Conservation (phyloP, 371 early-diverging fungal genomes). For the Apophysomyces sp. region DNA sequence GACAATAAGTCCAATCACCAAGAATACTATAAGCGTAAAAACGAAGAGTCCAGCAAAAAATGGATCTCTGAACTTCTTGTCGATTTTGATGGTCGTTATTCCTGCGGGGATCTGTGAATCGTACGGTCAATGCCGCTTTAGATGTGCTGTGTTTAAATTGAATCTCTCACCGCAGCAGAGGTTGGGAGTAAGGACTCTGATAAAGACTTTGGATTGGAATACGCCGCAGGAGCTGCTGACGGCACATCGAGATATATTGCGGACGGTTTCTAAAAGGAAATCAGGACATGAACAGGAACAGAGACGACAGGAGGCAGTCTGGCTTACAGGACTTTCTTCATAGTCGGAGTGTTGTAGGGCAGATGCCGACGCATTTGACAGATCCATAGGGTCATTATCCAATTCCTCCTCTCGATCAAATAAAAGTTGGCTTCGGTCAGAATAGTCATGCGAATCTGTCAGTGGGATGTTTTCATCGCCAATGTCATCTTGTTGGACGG, state of each 20-base stretch:
- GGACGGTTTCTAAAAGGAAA: slow-evolving; percentile 49
- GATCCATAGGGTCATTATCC: background rate
- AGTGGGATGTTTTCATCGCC: slow-evolving; percentile 46
- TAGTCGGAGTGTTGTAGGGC: slow-evolving; percentile 15
- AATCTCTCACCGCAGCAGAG: slow-evolving; percentile 30
- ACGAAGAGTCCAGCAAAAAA: slow-evolving; percentile 51
- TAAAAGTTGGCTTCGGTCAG: slow-evolving; percentile 44
- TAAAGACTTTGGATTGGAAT: slow-evolving; percentile 17
- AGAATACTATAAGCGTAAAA: slow-evolving; percentile 32
- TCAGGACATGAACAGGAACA: background rate
- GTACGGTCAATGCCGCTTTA: background rate
- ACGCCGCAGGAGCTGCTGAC: slow-evolving; percentile 24
- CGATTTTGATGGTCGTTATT: slow-evolving; percentile 22
- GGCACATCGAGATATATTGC: slow-evolving; percentile 57
- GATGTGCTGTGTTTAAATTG: background rate
- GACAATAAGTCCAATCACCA: slow-evolving; percentile 47
- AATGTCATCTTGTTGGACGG: slow-evolving; percentile 24
- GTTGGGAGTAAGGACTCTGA: slow-evolving; percentile 46
- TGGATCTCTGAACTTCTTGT: slow-evolving; percentile 58
- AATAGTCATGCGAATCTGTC: slow-evolving; percentile 42
- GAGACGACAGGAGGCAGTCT: background rate
- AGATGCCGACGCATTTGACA: slow-evolving; percentile 5
- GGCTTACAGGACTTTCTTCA: slow-evolving; percentile 30
- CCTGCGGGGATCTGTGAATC: slow-evolving; percentile 38
- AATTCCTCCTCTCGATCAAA: slow-evolving; percentile 29